These are phyloP conservation scores for Scutellaria baicalensis DNA, from an alignment of 257 asterid genomes.

Conservation along the genomic window DNA sequence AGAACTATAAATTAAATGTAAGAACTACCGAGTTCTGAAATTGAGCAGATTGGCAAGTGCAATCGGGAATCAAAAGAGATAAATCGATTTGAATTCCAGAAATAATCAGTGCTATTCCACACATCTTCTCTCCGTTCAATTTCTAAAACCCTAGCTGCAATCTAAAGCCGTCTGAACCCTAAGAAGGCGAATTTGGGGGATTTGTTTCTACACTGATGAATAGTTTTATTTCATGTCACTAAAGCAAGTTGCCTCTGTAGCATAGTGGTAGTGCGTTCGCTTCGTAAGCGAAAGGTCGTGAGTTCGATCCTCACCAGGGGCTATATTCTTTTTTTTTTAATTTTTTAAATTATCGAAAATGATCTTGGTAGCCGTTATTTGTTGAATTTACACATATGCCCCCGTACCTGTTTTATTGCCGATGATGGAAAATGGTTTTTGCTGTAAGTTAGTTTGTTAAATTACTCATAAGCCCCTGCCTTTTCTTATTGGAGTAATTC, in stretches of 20 bases:
- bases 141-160: conserved; percentile 21
- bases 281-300: conserved; percentile 99
- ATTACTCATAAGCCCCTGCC: too few relatives aligned
- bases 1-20: not conserved
- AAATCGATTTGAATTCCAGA: conserved; percentile 60
- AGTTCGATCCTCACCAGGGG: conserved; percentile 99
- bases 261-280: conserved; percentile 99
- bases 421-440: too few relatives aligned
- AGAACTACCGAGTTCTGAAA: conserved; percentile 28
- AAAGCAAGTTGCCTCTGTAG: conserved; percentile 44
- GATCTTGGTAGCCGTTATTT: too few relatives aligned
- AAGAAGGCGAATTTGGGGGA: not conserved
- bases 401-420: too few relatives aligned
- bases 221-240: not conserved
- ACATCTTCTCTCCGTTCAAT: conserved; percentile 40
- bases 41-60: conserved; percentile 30
- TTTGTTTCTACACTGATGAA: not conserved
- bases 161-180: not conserved
- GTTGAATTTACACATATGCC: too few relatives aligned
- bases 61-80: conserved; percentile 32
- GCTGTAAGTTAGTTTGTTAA: too few relatives aligned
- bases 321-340: conserved; percentile 6
- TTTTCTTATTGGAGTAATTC: too few relatives aligned
- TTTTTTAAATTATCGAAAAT: not conserved
- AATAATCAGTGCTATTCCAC: conserved; percentile 76